Base-by-base conservation (phyloP, 805 yeast species). In the Lipomyces yamanashiensis region DNA sequence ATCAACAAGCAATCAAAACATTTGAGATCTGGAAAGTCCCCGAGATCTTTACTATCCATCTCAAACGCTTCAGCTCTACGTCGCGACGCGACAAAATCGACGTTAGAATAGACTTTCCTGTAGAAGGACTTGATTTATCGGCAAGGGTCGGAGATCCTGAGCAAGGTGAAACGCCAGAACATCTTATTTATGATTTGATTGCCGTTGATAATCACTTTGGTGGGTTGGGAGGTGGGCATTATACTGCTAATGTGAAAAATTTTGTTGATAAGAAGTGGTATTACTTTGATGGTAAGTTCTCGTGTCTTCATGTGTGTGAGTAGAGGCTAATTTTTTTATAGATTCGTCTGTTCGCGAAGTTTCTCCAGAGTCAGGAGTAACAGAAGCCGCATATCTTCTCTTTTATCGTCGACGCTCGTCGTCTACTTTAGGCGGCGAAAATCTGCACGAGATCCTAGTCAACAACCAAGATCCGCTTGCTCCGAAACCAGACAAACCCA, bases 141-240 rank as follows among this genome's bases (percentile, higher is more conserved):
- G 78, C 81, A n/a, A 84, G 85, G 69, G 81, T 90, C 4, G 80
- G 78, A 2, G 73, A 74, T 13, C 78, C 71, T 47, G 69, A 70
- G 33, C 68, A 64, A 52, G 47, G 48, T 8, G 45, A 48, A 34
- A 45, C 45, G 19, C 55, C 63, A 3, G 49, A 76, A 75, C 52
- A 71, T 71, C 2, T 70, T n/a, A 73, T 89, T 0, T 93, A 93
- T 75, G 98, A 95, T 73, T 78, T 95, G 66, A 81, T 90, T 71
- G 98, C 95, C 0, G 97, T 95, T 23, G 98, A 92, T 74, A 95
- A 93, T 74, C 99, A 95, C 73, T 92, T 82, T 74, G 99, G 98
- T 56, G 97, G 98, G 0, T 79, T 93, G 19, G 98, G 98, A 0
- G 98, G 98, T 4, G 98, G 99, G 1, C 98, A 95, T 78, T 93